phyloP scores from a whole-genome alignment of 106 monocot species.

The Cymbidium sinense region DNA sequence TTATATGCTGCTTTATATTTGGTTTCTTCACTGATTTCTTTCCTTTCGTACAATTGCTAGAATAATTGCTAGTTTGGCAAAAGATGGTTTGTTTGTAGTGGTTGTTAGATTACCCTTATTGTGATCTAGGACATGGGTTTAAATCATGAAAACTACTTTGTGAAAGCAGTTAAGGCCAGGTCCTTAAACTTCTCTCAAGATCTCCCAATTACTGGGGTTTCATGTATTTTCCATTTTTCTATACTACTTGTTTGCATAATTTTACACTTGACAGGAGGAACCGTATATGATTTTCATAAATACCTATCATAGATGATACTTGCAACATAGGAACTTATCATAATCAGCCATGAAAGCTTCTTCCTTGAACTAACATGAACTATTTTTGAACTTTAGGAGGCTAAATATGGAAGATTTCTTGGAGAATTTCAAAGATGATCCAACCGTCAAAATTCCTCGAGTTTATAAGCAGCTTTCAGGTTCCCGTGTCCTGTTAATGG shows the following conservation, averaged over 20 bases:
- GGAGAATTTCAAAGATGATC: constrained; percentile 94
- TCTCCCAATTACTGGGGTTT: no score
- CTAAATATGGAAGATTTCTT: constrained; percentile 97
- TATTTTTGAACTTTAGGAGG: constrained; percentile 47
- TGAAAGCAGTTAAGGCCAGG: no score
- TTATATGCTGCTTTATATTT: not conserved
- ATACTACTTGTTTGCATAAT: no score
- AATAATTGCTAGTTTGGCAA: no score
- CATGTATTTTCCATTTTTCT: no score
- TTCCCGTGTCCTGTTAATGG: constrained; percentile 85
- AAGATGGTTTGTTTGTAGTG: no score
- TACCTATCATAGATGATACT: not conserved
- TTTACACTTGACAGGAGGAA: no score
- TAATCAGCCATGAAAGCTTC: not conserved
- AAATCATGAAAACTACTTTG: no score
- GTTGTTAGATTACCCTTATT: no score
- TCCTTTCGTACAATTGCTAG: not conserved
- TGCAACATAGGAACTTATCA: constrained; percentile 4
- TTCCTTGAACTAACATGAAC: not conserved
- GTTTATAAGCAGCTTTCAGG: constrained; percentile 87
- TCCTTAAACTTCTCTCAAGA: no score
- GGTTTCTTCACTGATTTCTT: not conserved
- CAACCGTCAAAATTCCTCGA: constrained; percentile 93
- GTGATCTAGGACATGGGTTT: no score
- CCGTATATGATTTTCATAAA: no score